Base-by-base conservation (phyloP, 1,284 basidiomycete species). In the Hemileccinum hortonii region DNA sequence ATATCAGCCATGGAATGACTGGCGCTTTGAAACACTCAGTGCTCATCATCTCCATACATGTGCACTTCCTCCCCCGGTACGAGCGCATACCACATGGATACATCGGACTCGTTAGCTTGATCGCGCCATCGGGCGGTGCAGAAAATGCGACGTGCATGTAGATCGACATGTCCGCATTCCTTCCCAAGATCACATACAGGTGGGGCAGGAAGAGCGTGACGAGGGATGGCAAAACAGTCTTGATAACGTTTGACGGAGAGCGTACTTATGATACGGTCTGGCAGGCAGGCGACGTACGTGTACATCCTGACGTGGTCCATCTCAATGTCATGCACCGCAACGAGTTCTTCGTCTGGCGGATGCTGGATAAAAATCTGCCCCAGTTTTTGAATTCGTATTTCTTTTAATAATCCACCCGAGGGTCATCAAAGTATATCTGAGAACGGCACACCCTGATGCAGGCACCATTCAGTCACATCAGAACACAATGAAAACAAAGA, bases 291-390 rank as follows among this genome's bases (percentile, higher is more conserved):
- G 19, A 47, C 38, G 22, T 8, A 63, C 82, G 89, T 92, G 71
- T 88, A 90, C 77, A 92, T 86, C 64, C 90, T 91, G 58, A 94
- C 91, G 64, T 94, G 91, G 66, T 94, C 92, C 82, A 94, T 87
- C 45, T 80, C 87, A 32, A 76, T 74, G 22, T 80, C 79, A 59
- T 90, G 77, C 14, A 87, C 82, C 56, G 79, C 87, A 32, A 77
- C 64, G 38, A 95, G 74, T 66, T 95, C 91, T 72, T 97, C 93
- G 66, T 96, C 92, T 96, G 0, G 87, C 92, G 14, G 89, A 90
- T 81, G 95, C n/a, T 92, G 77, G 96, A 96, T 12, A 93, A 72
- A 2, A 92, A 63, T 4, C 87, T 81, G 37, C 1, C 24, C 39
- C 19, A n/a, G n/a, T n/a, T n/a, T n/a, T n/a, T n/a, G n/a, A n/a